phyloP scores from a whole-genome alignment of 768 basidiomycete species.

The Mycena pura region DNA sequence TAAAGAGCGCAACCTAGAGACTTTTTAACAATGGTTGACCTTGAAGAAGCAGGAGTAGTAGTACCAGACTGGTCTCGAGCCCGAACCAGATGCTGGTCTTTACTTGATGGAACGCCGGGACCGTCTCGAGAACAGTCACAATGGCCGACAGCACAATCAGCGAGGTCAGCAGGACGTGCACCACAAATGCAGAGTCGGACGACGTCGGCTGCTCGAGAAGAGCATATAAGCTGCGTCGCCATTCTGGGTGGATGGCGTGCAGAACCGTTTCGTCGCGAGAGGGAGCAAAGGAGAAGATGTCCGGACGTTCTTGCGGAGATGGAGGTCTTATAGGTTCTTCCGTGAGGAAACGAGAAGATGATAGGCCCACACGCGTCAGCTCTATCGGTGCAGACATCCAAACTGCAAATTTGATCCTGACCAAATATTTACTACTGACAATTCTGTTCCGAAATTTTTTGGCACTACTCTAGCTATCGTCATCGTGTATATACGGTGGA shows the following conservation, averaged over 20 bases:
- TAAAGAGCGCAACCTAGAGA: conserved; percentile 73
- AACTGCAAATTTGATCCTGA: not conserved
- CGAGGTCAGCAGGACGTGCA: conserved; percentile 39
- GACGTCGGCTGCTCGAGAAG: conserved; percentile 84
- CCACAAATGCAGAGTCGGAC: conserved; percentile 74
- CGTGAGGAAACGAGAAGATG: conserved; percentile 46
- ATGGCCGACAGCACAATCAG: conserved; percentile 78
- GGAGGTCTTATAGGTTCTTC: conserved; percentile 43
- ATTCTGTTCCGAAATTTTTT: not conserved
- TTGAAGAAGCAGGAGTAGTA: not conserved
- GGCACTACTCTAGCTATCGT: not conserved
- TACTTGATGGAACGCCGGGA: conserved; percentile 75
- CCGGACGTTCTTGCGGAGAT: conserved; percentile 43
- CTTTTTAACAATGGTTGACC: not conserved
- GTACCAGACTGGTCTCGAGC: conserved; percentile 72
- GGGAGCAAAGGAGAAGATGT: conserved; percentile 45
- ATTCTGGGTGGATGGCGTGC: conserved; percentile 50
- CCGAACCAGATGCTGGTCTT: conserved; percentile 84
- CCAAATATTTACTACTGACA: not conserved
- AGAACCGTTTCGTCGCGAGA: conserved; percentile 45
- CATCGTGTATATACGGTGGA: conserved; percentile 12
- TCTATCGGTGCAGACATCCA: conserved; percentile 32
- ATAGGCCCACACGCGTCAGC: conserved; percentile 35
- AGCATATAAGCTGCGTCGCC: conserved; percentile 71
- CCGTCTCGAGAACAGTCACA: conserved; percentile 81